Conservation (phyloP, 129 eudicot species). For the Centrapalus pauciflorus region DNA sequence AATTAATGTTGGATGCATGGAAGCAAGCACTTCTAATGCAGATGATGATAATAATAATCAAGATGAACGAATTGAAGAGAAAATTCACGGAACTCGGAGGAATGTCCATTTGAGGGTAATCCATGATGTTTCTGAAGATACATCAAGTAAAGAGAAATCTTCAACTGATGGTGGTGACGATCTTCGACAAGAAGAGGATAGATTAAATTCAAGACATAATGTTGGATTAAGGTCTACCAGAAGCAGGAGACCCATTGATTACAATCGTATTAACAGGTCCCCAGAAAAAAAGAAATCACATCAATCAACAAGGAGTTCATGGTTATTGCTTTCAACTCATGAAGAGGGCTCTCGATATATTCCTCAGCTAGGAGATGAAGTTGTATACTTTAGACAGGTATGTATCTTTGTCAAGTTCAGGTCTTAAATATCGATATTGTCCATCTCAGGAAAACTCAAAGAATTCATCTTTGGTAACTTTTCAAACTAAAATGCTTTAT, state of each 20-base stretch:
- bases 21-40: constrained; percentile 57
- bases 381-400: constrained; percentile 91
- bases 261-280: constrained; percentile 41
- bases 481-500: background rate
- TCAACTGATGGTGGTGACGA: constrained; percentile 38
- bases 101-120: constrained; percentile 29
- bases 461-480: background rate
- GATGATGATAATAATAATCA: constrained; percentile 29
- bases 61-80: constrained; percentile 37
- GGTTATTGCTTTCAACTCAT: constrained; percentile 65
- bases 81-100: constrained; percentile 41
- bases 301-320: constrained; percentile 58
- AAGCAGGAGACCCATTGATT: constrained; percentile 49
- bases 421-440: background rate
- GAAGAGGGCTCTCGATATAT: constrained; percentile 78
- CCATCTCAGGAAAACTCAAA: background rate
- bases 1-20: constrained; percentile 39
- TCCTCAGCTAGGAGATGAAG: constrained; percentile 86
- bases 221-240: constrained; percentile 76
- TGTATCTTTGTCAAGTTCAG: background rate
- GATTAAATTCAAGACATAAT: constrained; percentile 39
- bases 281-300: constrained; percentile 49
- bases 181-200: constrained; percentile 43
- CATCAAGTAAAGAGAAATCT: constrained; percentile 43
- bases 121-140: constrained; percentile 39